These are phyloP conservation scores for Termitomyces sp. DNA, from an alignment of 768 basidiomycete species.

Conservation along the genomic window DNA sequence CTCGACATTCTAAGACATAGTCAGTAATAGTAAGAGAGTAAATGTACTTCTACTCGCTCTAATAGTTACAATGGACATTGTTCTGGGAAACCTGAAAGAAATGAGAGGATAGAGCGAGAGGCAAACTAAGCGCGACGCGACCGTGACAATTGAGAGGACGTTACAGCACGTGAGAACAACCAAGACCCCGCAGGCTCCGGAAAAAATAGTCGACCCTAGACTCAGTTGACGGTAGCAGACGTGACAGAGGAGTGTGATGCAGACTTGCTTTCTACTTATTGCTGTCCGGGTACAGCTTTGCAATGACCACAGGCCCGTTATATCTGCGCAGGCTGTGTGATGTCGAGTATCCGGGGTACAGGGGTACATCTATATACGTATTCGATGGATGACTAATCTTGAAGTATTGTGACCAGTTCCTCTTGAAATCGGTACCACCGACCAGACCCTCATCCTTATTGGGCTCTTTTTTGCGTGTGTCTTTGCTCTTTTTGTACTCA, in stretches of 20 bases:
- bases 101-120: constrained; percentile 1
- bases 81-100: constrained; percentile 2
- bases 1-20: constrained; percentile 62
- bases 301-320: neutral
- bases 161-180: constrained; percentile 12
- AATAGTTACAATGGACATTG: constrained; percentile 71
- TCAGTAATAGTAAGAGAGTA: neutral
- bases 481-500: constrained; percentile 2
- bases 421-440: constrained; percentile 14
- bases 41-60: constrained; percentile 38
- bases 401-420: neutral
- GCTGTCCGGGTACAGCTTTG: neutral
- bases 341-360: constrained; percentile 8
- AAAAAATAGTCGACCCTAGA: neutral
- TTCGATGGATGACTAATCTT: constrained; percentile 11
- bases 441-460: constrained; percentile 1
- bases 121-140: constrained; percentile 20
- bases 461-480: constrained; percentile 1
- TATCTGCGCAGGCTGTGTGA: constrained; percentile 3
- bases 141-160: constrained; percentile 10
- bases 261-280: neutral
- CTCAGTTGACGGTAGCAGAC: neutral
- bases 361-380: constrained; percentile 5
- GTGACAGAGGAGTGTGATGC: neutral
- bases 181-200: constrained; percentile 7